Evolutionary conservation across 2,329 filamentous ascomycete species (phyloP).

Genomic region (Alternaria incomplexa): DNA sequence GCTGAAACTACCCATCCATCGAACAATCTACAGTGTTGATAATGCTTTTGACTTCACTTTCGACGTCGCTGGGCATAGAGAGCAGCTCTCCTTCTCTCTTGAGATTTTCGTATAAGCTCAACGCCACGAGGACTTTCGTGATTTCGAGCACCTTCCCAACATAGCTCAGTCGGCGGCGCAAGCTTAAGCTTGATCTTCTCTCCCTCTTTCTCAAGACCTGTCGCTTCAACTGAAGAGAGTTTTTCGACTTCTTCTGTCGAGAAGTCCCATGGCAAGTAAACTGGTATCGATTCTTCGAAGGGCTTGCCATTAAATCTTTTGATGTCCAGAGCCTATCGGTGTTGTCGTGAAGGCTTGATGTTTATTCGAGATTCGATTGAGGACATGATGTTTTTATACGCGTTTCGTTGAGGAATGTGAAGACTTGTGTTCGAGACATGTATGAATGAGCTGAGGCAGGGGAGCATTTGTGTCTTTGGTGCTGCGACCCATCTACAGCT

Average conservation of each 20-base stretch:
- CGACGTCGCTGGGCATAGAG: constrained; percentile 22
- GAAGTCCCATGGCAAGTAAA: constrained; percentile 54
- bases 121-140: constrained; percentile 62
- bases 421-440: background rate
- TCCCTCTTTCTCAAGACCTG: constrained; percentile 60
- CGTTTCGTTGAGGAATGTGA: background rate
- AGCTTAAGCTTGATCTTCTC: constrained; percentile 67
- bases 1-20: background rate
- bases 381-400: background rate
- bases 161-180: constrained; percentile 58
- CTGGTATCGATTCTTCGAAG: constrained; percentile 42
- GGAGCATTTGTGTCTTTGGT: background rate
- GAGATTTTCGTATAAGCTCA: constrained; percentile 62
- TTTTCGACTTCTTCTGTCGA: constrained; percentile 38
- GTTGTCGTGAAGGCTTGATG: background rate
- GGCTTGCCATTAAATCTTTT: constrained; percentile 7
- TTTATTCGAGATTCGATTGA: background rate
- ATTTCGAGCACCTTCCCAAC: constrained; percentile 62
- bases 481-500: background rate
- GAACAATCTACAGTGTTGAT: background rate
- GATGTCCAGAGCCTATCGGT: background rate
- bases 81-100: constrained; percentile 54
- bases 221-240: constrained; percentile 56
- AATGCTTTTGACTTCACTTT: constrained; percentile 10
- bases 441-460: background rate